Percentiles rank a stretch among this genome's conserved stretches.
These are phyloP conservation scores for Gremmenia infestans DNA, from an alignment of 2,329 filamentous ascomycete genomes.

Conservation along the genomic window DNA sequence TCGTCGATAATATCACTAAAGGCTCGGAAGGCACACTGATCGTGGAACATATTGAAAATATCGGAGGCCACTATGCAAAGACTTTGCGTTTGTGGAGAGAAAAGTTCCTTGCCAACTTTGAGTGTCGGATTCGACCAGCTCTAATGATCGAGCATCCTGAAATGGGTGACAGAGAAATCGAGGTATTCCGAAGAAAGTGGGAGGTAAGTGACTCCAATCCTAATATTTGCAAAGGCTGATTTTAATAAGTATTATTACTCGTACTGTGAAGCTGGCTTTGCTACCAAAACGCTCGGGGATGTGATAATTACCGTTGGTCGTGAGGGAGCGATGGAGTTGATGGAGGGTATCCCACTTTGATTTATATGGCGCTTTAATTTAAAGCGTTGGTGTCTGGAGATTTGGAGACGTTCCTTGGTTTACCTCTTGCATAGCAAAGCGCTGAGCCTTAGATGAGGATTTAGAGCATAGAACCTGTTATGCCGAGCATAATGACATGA, in stretches of 20 bases:
- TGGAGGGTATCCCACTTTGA: slow-evolving; percentile 64
- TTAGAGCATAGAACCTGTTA: slow-evolving; percentile 10
- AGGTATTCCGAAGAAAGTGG: slow-evolving; percentile 68
- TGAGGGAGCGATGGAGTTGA: slow-evolving; percentile 52
- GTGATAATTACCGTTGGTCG: slow-evolving; percentile 63
- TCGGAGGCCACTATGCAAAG: slow-evolving; percentile 68
- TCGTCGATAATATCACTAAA: slow-evolving; percentile 53
- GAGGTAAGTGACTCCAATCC: slow-evolving; percentile 41
- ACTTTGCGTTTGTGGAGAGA: slow-evolving; percentile 65
- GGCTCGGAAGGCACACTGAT: slow-evolving; percentile 59
- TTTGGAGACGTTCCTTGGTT: not conserved
- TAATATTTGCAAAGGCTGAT: slow-evolving; percentile 3
- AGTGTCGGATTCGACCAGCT: slow-evolving; percentile 53
- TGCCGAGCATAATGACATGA: not conserved
- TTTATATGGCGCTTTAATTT: slow-evolving; percentile 1
- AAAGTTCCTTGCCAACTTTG: slow-evolving; percentile 59
- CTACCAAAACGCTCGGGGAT: slow-evolving; percentile 67
- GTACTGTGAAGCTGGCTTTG: slow-evolving; percentile 70
- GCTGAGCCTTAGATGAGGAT: not conserved
- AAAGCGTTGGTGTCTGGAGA: slow-evolving; percentile 4
- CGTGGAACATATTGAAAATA: slow-evolving; percentile 64
- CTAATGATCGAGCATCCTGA: slow-evolving; percentile 52
- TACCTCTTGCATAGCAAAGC: slow-evolving; percentile 7
- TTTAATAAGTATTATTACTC: slow-evolving; percentile 62
- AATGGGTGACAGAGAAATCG: slow-evolving; percentile 57